Base-by-base conservation (phyloP, 2,329 filamentous ascomycete genomes). In the Alternaria sp. region DNA sequence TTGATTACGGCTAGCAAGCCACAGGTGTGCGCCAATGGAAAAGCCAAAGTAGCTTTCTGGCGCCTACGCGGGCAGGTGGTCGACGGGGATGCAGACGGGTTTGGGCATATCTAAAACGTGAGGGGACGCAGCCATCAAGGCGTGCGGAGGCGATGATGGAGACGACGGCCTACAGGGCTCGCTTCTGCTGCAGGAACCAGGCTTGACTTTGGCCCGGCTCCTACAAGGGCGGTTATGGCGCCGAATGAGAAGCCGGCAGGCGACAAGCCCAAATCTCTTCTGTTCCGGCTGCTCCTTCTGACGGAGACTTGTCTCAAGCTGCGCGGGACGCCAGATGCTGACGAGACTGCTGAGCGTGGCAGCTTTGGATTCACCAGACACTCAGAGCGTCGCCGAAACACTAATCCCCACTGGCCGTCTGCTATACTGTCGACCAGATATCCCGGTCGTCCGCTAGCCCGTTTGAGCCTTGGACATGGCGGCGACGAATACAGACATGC, bases 401-500 rank as follows among this genome's bases (percentile, higher is more conserved):
- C 59, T 53, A 49, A 62, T 66, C 61, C 63, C 60, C 66, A 64
- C 58, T 57, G 58, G 26, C 53, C 23, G 17, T 26, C 61, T 61
- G 52, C 52, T 43, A 50, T 59, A 61, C 61, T 30, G 55, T 53
- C 58, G 61, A 45, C 59, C 61, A 52, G 49, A 52, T 23, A 73
- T 69, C 68, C 71, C 45, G 51, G 70, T 66, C 59, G 60, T 51
- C 63, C 61, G 65, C 73, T 75, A 77, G 66, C 72, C 75, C 65
- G 67, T 71, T 74, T 72, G 67, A 72, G 73, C 73, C 49, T 25
- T 52, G 49, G 68, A 67, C 67, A 72, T 70, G 70, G 66, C 65
- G 64, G 65, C 65, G 64, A 66, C 68, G 67, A 62, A 70, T 67
- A 66, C 68, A 63, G 75, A 67, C 69, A 78, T 77, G 73, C 71